Evolutionary conservation across 2,329 filamentous ascomycete species (phyloP), one percentile per base, ranked within the genome.

Genomic region (Penicillium sp.): DNA sequence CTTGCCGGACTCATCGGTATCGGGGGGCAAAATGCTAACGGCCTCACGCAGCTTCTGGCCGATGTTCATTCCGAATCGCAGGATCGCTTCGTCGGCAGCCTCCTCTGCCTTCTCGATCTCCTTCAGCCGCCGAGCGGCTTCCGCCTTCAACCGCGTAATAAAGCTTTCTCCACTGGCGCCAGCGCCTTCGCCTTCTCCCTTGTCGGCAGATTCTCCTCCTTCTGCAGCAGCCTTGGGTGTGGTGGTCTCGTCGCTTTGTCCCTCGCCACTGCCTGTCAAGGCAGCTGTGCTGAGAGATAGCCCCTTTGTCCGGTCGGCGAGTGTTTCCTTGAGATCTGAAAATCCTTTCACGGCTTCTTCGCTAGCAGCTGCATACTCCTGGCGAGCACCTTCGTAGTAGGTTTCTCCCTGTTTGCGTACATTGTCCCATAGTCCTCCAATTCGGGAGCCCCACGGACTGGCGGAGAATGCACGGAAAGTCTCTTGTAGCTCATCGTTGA

Each of bases 331-430:
- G 42, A 95, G 80, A 60, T 84, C 90, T 15, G 86, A 88, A 64
- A 97, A 83, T 23, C 92, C 90, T 69, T 91, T 91, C 23, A 85
- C 86, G 25, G 94, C 93, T 73, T 96, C 91, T 69, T 88, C 88
- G 62, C 89, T 85, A 27, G 92, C 89, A 56, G 87, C 86, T 6
- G 85, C 86, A 61, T 94, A 87, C 78, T 97, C 93, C 73, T 96
- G 89, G 68, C 88, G 81, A 21, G 86, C 88, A 19, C 89, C 91
- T 72, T 95, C 89, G 68, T 89, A 91, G 76, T 96, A 94, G 60
- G 88, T 90, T 76, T 93, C 91, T 69, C 93, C 89, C 86, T 96
- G 93, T 78, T 96, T 96, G 72, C 92, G 90, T n/a, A 96, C 93
- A 69, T 84, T 93, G 47, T 90, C 90, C 71, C 96, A 88, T 73